Conservation (phyloP, 768 basidiomycete genomes). For the Plicaturopsis crispa region DNA sequence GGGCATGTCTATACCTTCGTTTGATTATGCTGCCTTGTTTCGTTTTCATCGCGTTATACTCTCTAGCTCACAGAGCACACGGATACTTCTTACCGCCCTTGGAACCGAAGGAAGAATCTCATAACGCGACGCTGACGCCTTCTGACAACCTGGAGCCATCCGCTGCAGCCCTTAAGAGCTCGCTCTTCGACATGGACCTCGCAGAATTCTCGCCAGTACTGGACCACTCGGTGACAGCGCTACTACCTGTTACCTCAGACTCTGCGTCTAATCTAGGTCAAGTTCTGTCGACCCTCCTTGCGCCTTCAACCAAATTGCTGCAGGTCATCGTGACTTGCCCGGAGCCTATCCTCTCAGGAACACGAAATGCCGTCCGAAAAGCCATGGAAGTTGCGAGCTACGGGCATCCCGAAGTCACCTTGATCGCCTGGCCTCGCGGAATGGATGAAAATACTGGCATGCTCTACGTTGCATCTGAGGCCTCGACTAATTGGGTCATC, state of each 20-base stretch:
- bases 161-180: too few relatives aligned
- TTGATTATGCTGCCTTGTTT: too few relatives aligned
- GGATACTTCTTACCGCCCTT: too few relatives aligned
- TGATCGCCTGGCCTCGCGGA: constrained; percentile 23
- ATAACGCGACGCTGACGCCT: too few relatives aligned
- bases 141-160: too few relatives aligned
- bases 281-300: constrained; percentile 32
- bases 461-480: constrained; percentile 29
- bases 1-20: too few relatives aligned
- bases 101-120: too few relatives aligned
- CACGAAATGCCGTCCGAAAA: constrained; percentile 26
- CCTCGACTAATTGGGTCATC: constrained; percentile 42
- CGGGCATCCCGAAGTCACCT: constrained; percentile 34
- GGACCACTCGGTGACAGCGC: constrained; percentile 31
- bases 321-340: constrained; percentile 46
- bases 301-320: constrained; percentile 23
- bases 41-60: too few relatives aligned
- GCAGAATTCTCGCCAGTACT: too few relatives aligned
- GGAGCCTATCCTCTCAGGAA: constrained; percentile 21
- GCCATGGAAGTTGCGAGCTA: constrained; percentile 15
- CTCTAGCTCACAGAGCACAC: too few relatives aligned
- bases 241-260: constrained; percentile 36
- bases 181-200: too few relatives aligned
- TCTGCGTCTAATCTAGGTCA: constrained; percentile 26
- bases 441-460: constrained; percentile 16